Evolutionary conservation across 768 basidiomycete genomes (phyloP).

Genomic region (Coprinopsis sp.): DNA sequence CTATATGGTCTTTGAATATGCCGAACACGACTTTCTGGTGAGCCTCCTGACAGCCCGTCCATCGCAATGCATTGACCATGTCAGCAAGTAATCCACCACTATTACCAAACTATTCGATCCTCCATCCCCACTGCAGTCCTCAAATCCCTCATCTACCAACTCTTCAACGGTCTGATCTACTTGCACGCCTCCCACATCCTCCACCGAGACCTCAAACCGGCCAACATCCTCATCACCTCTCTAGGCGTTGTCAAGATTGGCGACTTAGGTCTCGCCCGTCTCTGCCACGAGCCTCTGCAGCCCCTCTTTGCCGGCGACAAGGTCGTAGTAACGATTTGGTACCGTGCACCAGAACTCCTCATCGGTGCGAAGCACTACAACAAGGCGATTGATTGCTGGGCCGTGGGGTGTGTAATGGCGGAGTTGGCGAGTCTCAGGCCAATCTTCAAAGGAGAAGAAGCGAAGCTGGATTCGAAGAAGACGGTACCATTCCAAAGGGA

Average conservation of each 20-base stretch:
- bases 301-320: slow-evolving; percentile 92
- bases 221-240: slow-evolving; percentile 94
- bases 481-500: slow-evolving; percentile 96
- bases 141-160: slow-evolving; percentile 91
- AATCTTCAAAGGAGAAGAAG: slow-evolving; percentile 99
- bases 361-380: slow-evolving; percentile 98
- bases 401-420: slow-evolving; percentile 95
- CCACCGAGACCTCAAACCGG: slow-evolving; percentile 97
- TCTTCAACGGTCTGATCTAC: slow-evolving; percentile 90
- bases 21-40: slow-evolving; percentile 97
- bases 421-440: slow-evolving; percentile 90
- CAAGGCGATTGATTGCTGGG: slow-evolving; percentile 95
- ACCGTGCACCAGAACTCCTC: slow-evolving; percentile 93
- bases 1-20: slow-evolving; percentile 99
- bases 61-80: neutral
- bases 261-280: slow-evolving; percentile 91
- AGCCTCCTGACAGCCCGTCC: no score
- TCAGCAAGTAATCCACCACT: slow-evolving; percentile 99
- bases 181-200: slow-evolving; percentile 93
- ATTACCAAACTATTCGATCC: slow-evolving; percentile 82
- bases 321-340: slow-evolving; percentile 99
- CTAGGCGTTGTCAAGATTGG: slow-evolving; percentile 93
- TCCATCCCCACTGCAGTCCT: slow-evolving; percentile 75
- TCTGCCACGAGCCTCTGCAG: slow-evolving; percentile 88
- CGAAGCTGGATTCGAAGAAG: slow-evolving; percentile 95